These are phyloP conservation scores for Cytospora piceicola DNA, from an alignment of 2,329 filamentous ascomycete genomes.

Conservation along the genomic window DNA sequence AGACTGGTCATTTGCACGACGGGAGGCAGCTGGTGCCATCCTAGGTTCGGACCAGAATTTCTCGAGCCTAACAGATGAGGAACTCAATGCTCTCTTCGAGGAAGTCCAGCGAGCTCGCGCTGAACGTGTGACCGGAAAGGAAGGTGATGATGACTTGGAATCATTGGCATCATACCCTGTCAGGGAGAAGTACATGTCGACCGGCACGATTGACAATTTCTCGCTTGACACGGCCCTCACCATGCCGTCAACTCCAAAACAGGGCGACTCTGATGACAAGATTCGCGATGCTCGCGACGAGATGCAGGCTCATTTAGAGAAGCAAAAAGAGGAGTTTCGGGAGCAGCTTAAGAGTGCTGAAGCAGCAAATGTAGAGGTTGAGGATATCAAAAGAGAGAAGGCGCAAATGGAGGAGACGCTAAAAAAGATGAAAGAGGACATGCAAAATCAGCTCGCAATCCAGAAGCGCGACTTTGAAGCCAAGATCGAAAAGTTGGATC, in stretches of 20 bases:
- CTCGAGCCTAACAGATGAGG: conserved; percentile 86
- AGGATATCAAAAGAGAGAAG: conserved; percentile 84
- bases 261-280: conserved; percentile 74
- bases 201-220: conserved; percentile 92
- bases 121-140: conserved; percentile 70
- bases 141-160: conserved; percentile 87
- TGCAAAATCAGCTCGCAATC: conserved; percentile 80
- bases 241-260: conserved; percentile 88
- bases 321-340: conserved; percentile 81
- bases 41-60: conserved; percentile 92
- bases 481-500: conserved; percentile 77
- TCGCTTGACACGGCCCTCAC: conserved; percentile 93
- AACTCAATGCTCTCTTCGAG: conserved; percentile 90
- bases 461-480: conserved; percentile 86
- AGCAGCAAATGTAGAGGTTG: conserved; percentile 75
- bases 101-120: conserved; percentile 89
- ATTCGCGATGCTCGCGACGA: conserved; percentile 77
- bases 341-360: conserved; percentile 77
- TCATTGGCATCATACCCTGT: conserved; percentile 86
- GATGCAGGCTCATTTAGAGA: conserved; percentile 81
- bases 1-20: conserved; percentile 91
- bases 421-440: conserved; percentile 78
- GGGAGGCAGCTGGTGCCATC: conserved; percentile 90
- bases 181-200: conserved; percentile 94
- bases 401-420: conserved; percentile 82